These are phyloP conservation scores for Anisogramma anomala DNA, from an alignment of 2,329 filamentous ascomycete genomes.

Conservation along the genomic window DNA sequence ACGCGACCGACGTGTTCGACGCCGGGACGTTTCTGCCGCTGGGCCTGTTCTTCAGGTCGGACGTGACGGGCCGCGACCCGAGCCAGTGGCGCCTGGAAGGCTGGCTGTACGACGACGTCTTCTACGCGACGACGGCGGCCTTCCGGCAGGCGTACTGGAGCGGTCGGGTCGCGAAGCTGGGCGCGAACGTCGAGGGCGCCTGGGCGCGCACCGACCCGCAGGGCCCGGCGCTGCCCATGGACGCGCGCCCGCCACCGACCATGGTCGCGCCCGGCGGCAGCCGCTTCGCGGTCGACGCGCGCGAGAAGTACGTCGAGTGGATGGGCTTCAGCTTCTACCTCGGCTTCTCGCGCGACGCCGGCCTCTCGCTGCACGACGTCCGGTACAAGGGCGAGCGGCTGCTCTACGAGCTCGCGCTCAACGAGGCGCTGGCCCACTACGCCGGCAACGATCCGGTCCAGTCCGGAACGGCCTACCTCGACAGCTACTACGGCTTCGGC, in stretches of 20 bases:
- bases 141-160: constrained; percentile 33
- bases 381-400: constrained; percentile 42
- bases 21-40: constrained; percentile 33
- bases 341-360: constrained; percentile 35
- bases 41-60: constrained; percentile 31
- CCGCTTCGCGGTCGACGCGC: constrained; percentile 30
- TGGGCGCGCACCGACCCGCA: constrained; percentile 33
- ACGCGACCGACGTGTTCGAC: constrained; percentile 28
- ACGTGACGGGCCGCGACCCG: constrained; percentile 40
- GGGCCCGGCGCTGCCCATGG: constrained; percentile 25
- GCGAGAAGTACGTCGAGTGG: constrained; percentile 36
- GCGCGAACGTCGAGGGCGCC: constrained; percentile 34
- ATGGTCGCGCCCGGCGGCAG: constrained; percentile 27
- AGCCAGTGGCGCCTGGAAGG: constrained; percentile 37
- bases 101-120: constrained; percentile 44
- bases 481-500: constrained; percentile 37
- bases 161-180: constrained; percentile 34
- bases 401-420: constrained; percentile 43
- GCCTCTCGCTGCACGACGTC: constrained; percentile 39
- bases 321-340: constrained; percentile 43
- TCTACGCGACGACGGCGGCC: constrained; percentile 37
- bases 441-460: constrained; percentile 35
- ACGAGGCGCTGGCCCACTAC: constrained; percentile 44
- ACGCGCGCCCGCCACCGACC: constrained; percentile 27
- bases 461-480: constrained; percentile 34